Percentiles rank a stretch among this genome's conserved stretches.
These are phyloP conservation scores for Calonectria fujianensis DNA, from an alignment of 2,329 filamentous ascomycete genomes.

Conservation along the genomic window DNA sequence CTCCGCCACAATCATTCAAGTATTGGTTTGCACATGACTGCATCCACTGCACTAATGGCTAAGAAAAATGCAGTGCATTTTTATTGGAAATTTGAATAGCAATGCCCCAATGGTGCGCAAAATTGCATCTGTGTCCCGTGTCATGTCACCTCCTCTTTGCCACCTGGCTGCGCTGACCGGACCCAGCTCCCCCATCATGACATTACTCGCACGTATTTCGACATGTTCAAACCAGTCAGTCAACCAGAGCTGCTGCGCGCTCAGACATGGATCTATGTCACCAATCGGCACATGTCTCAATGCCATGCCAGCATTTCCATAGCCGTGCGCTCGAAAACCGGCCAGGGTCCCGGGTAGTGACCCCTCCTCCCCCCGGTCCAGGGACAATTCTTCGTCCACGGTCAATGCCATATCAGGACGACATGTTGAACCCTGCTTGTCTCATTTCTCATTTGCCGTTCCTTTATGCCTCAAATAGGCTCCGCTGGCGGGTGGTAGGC, in stretches of 20 bases:
- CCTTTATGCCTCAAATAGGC: conserved; percentile 28
- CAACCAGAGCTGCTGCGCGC: neutral
- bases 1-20: no score
- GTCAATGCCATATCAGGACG: conserved; percentile 10
- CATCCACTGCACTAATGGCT: no score
- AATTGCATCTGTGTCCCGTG: neutral
- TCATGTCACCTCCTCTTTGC: neutral
- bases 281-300: conserved; percentile 12
- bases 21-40: no score
- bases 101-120: neutral
- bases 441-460: conserved; percentile 33
- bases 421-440: conserved; percentile 2
- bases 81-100: neutral
- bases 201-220: conserved; percentile 8
- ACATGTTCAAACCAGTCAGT: neutral
- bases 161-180: no score
- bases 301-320: conserved; percentile 23
- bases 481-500: neutral
- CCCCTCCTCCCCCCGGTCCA: neutral
- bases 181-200: neutral
- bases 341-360: neutral
- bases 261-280: neutral
- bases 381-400: conserved; percentile 3
- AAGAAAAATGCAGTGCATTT: neutral
- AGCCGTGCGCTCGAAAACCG: neutral